phyloP scores from a whole-genome alignment of 208 protist genomes.

The Leishmania lainsoni region DNA sequence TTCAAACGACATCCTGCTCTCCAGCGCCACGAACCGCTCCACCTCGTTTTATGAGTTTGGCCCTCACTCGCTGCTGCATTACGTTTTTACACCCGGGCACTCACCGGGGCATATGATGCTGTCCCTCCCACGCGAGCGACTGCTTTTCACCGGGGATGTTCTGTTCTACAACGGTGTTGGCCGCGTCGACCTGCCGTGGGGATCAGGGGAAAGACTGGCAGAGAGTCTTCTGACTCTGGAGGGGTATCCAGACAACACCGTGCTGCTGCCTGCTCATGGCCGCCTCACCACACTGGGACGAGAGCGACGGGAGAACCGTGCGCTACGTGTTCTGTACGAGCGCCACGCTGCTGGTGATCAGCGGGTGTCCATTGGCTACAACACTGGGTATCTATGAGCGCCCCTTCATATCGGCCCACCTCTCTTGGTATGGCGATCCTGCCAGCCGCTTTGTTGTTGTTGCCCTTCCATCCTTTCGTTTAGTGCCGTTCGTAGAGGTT shows the following conservation, averaged over 20 bases:
- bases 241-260: constrained; percentile 77
- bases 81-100: constrained; percentile 90
- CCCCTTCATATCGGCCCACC: neutral
- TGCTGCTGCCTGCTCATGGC: constrained; percentile 85
- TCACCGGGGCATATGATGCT: constrained; percentile 92
- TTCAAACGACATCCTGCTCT: constrained; percentile 70
- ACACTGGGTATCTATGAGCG: constrained; percentile 77
- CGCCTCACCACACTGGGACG: constrained; percentile 85
- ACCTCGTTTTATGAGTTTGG: constrained; percentile 86
- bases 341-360: constrained; percentile 63
- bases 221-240: constrained; percentile 82
- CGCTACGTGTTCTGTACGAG: constrained; percentile 75
- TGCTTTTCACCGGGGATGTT: constrained; percentile 87
- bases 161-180: constrained; percentile 86
- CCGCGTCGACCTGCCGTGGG: constrained; percentile 89
- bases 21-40: constrained; percentile 76
- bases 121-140: constrained; percentile 72
- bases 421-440: neutral
- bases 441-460: neutral
- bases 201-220: constrained; percentile 73
- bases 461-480: neutral
- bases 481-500: neutral
- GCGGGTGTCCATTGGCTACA: constrained; percentile 77
- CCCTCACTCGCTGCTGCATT: constrained; percentile 70
- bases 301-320: constrained; percentile 78